These are phyloP conservation scores for Fusarium albidum DNA, from an alignment of 2,329 filamentous ascomycete species.

Conservation along the genomic window DNA sequence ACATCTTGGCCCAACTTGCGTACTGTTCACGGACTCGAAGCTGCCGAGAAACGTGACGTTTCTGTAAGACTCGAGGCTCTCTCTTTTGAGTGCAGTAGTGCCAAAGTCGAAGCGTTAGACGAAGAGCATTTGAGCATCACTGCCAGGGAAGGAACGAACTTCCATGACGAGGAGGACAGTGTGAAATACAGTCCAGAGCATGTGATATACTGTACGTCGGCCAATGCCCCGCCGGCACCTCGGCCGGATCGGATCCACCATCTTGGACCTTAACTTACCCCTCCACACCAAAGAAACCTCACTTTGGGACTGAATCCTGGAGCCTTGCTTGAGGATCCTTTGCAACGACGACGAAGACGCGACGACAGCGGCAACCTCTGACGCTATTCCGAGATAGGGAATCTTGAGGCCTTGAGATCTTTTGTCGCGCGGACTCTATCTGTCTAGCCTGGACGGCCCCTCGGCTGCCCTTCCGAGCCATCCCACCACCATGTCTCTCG, in stretches of 20 bases:
- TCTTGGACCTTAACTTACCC: conserved; percentile 35
- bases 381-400: conserved; percentile 12
- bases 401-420: conserved; percentile 6
- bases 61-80: conserved; percentile 11
- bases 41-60: conserved; percentile 20
- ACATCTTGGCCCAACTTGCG: background rate
- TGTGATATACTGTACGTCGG: conserved; percentile 19
- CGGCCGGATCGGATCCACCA: conserved; percentile 10
- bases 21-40: background rate
- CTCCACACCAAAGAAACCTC: conserved; percentile 35
- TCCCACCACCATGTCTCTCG: conserved; percentile 58
- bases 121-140: no score
- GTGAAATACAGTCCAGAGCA: conserved; percentile 24
- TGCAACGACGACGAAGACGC: conserved; percentile 11
- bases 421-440: conserved; percentile 4
- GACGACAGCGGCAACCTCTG: conserved; percentile 5
- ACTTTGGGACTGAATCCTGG: conserved; percentile 13
- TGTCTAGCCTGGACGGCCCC: conserved; percentile 3
- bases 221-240: conserved; percentile 23
- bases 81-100: conserved; percentile 22
- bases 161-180: conserved; percentile 13
- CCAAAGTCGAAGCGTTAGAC: background rate
- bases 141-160: no score
- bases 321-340: conserved; percentile 10
- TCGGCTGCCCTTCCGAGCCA: conserved; percentile 11